Evolutionary conservation across 148 eudicot species (phyloP), one percentile per base, ranked within the genome.

Genomic region (Amaranthus palmeri): DNA sequence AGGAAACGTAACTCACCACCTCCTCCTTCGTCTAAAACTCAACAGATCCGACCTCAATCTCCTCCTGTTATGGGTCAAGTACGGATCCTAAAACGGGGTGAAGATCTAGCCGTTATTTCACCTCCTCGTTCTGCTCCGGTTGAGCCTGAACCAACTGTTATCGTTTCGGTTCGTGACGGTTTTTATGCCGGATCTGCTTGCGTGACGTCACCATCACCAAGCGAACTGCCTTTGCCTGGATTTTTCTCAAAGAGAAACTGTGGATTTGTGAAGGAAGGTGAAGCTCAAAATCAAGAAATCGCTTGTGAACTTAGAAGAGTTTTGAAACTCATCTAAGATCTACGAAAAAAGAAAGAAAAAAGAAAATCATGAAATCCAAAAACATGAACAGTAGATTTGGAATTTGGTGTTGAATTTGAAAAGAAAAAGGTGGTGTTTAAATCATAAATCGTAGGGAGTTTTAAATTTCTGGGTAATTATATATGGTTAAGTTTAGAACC

Each of bases 41-140:
- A 67, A 54, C 64, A 55, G 6, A 11, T n/a, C 62, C 63, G 61
- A 2, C 72, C 79, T 47, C 12, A 12, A 10, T 63, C 69, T 62
- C 54, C 69, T 3, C 77, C 78, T 0, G 75, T 49, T 0, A 25
- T 61, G 46, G 83, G 83, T 7, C 84, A 76, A 54, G 65, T 87
- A 17, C 85, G 83, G 78, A 87, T 87, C 65, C 69, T 87, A 7
- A 87, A 79, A 70, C 84, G 85, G 2, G 91, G 91, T 2, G 84
- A 85, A 17, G 72, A 61, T 3, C 46, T 40, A 65, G 52, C 68
- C 53, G 36, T 25, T 25, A 1, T 48, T 5, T 40, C 41, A 1
- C 8, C 25, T 0, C 18, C 80, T 8, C 25, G 52, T 25, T 25
- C 36, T 25, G 36, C 36, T 25, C 36, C 36, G 36, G 36, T 25